Evolutionary conservation across 2,329 filamentous ascomycete genomes (phyloP), one percentile per base, ranked within the genome.

Genomic region (Dactylellina sp.): DNA sequence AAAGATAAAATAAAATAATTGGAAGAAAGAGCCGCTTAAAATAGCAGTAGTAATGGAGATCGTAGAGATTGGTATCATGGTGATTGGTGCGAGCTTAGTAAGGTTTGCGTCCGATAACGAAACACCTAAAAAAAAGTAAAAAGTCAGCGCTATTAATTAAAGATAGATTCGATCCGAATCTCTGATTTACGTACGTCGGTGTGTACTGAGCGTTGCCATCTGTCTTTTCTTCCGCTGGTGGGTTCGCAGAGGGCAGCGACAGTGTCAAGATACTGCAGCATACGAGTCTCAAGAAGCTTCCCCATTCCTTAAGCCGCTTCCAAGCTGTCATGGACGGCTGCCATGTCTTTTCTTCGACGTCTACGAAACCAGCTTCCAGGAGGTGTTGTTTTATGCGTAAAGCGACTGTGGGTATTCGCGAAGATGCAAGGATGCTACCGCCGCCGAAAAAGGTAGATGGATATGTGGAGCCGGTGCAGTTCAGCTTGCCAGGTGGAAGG

Each of bases 331-430:
- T 59, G 20, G 74, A 75, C n/a, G 74, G 71, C 39, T 75, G 74
- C 75, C 76, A 76, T 42, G 75, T 75, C 61, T 77, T 77, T 49
- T 78, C 76, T 53, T 78, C 76, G 18, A 78, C 77, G 42, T 78
- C 77, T 55, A 78, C 77, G 50, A 78, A 78, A 57, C 77, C 77
- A 35, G 76, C 77, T 12, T 77, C 72, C 44, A 76, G 56, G 16
- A 78, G 76, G 50, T 78, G 76, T 40, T 77, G 71, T 56, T 78
- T 78, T 55, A 78, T 78, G 75, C 75, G 75, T 52, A 75, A 53
- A 35, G 76, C 71, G 44, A 76, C 76, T n/a, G 71, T 77, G 28
- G 72, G 71, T 65, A 76, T 56, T 32, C 72, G 60, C 52, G 72
- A 63, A 57, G 70, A 70, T 44, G 64, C 65, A 25, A 57, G 65